A percentile compares a stretch with the other conserved stretches of the same genome.
These are phyloP conservation scores for Tetrahymena borealis DNA, from an alignment of 73 alveolate genomes.

Conservation along the genomic window DNA sequence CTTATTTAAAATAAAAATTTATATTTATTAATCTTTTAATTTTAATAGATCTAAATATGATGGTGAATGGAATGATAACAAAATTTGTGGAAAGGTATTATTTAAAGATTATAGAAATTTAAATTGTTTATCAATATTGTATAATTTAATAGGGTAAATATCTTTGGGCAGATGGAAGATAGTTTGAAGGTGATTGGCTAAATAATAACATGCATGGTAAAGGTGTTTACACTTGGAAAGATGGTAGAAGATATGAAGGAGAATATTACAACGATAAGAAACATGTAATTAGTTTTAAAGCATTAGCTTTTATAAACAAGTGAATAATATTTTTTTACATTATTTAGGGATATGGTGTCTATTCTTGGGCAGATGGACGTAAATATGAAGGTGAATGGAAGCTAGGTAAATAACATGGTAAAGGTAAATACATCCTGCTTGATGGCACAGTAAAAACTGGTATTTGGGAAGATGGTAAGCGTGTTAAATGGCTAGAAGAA, in stretches of 20 bases:
- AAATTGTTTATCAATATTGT: background rate
- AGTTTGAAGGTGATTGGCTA: background rate
- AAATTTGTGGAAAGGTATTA: slow-evolving; percentile 23
- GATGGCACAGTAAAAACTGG: slow-evolving; percentile 53
- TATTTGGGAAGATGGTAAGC: slow-evolving; percentile 54
- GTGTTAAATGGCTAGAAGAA: slow-evolving; percentile 43
- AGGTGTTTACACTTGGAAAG: background rate
- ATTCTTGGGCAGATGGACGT: slow-evolving; percentile 68
- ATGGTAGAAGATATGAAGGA: background rate
- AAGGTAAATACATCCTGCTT: slow-evolving; percentile 47
- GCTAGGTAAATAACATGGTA: slow-evolving; percentile 61
- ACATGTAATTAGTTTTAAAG: background rate
- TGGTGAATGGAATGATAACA: slow-evolving; percentile 68
- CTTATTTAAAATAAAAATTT: background rate
- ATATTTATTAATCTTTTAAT: background rate
- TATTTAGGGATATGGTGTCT: slow-evolving; percentile 59
- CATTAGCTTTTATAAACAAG: background rate
- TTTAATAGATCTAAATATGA: slow-evolving; percentile 56
- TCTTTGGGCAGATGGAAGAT: background rate
- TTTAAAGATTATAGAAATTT: background rate
- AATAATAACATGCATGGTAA: background rate
- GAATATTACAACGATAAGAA: background rate
- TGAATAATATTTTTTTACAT: background rate
- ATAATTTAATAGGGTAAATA: background rate
- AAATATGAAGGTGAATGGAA: slow-evolving; percentile 65